These are phyloP conservation scores for Colletotrichum theobromicola DNA, from an alignment of 2,329 filamentous ascomycete genomes.

Conservation along the genomic window DNA sequence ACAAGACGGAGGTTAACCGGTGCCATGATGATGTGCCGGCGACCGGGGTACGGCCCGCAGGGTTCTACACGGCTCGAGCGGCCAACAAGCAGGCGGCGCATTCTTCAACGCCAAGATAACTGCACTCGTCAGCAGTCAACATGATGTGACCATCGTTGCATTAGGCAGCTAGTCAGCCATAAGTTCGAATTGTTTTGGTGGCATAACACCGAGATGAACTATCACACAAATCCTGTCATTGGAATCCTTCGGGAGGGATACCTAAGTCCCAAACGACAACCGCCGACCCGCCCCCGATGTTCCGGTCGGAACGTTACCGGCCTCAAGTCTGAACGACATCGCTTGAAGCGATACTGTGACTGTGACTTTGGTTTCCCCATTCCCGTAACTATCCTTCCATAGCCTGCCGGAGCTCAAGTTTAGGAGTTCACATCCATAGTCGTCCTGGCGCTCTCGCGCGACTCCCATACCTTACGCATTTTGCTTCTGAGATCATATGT, in stretches of 20 bases:
- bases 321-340: not conserved
- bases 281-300: not conserved
- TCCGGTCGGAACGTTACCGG: not conserved
- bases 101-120: not conserved
- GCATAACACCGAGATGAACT: not conserved
- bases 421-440: not conserved
- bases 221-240: not conserved
- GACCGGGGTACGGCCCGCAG: not conserved
- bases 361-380: not conserved
- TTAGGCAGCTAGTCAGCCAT: not conserved
- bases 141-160: not conserved
- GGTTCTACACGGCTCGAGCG: not conserved
- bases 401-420: not conserved
- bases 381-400: not conserved
- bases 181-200: not conserved
- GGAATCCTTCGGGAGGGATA: not conserved
- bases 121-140: not conserved
- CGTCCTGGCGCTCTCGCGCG: not conserved
- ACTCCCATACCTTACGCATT: not conserved
- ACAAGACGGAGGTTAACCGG: not conserved
- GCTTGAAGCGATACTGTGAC: not conserved
- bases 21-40: not conserved
- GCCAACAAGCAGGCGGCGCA: not conserved
- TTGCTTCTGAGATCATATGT: not conserved
- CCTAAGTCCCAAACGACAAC: not conserved